Conservation (phyloP, 2,329 filamentous ascomycete species). For the Neospermospora avenae region DNA sequence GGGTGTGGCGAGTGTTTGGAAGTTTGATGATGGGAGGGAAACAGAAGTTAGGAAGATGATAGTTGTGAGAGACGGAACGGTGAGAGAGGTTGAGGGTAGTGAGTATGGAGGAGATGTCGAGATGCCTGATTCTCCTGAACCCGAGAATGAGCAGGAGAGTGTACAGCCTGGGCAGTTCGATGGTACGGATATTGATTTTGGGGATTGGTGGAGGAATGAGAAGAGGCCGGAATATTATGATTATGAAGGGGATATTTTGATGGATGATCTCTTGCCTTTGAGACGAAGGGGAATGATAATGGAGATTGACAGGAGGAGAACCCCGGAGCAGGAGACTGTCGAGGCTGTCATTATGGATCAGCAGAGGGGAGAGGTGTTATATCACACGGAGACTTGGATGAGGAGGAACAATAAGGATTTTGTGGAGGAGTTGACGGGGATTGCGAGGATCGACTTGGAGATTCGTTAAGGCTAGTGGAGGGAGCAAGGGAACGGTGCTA, state of each 20-base stretch:
- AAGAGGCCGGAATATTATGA: constrained; percentile 14
- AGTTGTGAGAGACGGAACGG: constrained; percentile 33
- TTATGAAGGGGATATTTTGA: constrained; percentile 26
- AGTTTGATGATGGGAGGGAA: constrained; percentile 37
- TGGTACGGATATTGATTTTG: constrained; percentile 15
- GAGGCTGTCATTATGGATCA: constrained; percentile 13
- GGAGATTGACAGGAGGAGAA: no score
- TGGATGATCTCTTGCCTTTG: constrained; percentile 24
- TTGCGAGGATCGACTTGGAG: constrained; percentile 41
- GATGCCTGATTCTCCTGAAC: constrained; percentile 18
- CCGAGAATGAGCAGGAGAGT: not conserved
- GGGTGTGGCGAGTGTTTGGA: constrained; percentile 45
- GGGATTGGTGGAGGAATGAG: not conserved
- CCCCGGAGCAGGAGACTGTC: not conserved
- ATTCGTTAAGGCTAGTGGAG: constrained; percentile 23
- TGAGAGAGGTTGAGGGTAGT: constrained; percentile 24
- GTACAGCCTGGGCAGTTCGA: constrained; percentile 24
- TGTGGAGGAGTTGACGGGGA: constrained; percentile 37
- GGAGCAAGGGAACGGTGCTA: not conserved
- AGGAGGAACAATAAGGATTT: not conserved
- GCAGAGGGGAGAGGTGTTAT: constrained; percentile 3
- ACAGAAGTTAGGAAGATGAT: constrained; percentile 10
- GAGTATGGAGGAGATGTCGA: constrained; percentile 21
- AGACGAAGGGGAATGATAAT: no score
- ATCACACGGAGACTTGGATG: constrained; percentile 11